Conservation (phyloP, 140 eudicot species). For the Cichorium intybus region DNA sequence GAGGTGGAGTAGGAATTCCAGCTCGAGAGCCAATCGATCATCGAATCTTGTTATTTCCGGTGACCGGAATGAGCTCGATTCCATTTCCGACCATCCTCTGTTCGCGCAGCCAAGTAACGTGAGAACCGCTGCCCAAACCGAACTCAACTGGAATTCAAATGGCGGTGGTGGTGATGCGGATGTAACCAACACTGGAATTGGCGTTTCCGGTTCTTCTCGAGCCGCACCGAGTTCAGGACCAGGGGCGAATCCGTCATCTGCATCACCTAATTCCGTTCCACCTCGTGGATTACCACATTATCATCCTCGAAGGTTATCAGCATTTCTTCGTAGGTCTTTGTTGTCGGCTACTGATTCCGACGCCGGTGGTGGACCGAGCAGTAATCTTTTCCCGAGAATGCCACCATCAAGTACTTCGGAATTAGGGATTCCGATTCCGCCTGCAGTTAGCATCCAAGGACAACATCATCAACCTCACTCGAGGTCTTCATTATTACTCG, state of each 20-base stretch:
- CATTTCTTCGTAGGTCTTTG: slow-evolving; percentile 50
- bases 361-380: slow-evolving; percentile 39
- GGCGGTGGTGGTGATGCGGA: slow-evolving; percentile 30
- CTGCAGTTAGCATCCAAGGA: slow-evolving; percentile 39
- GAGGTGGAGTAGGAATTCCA: slow-evolving; percentile 55
- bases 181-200: slow-evolving; percentile 27
- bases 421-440: slow-evolving; percentile 37
- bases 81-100: slow-evolving; percentile 55
- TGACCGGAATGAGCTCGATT: slow-evolving; percentile 37
- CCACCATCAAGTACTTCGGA: slow-evolving; percentile 28
- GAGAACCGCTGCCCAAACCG: slow-evolving; percentile 41
- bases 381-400: slow-evolving; percentile 20
- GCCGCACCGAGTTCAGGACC: slow-evolving; percentile 42
- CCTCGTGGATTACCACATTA: slow-evolving; percentile 39
- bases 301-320: slow-evolving; percentile 63
- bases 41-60: slow-evolving; percentile 37
- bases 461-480: slow-evolving; percentile 33
- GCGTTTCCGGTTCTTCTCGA: slow-evolving; percentile 44
- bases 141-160: slow-evolving; percentile 31
- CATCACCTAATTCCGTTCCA: slow-evolving; percentile 35
- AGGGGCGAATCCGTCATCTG: slow-evolving; percentile 32
- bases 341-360: slow-evolving; percentile 48
- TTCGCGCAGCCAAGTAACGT: slow-evolving; percentile 37
- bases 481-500: slow-evolving; percentile 41
- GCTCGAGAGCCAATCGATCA: slow-evolving; percentile 44